Conservation (phyloP, 352 stramenopile species). For the Phytophthora pisi region DNA sequence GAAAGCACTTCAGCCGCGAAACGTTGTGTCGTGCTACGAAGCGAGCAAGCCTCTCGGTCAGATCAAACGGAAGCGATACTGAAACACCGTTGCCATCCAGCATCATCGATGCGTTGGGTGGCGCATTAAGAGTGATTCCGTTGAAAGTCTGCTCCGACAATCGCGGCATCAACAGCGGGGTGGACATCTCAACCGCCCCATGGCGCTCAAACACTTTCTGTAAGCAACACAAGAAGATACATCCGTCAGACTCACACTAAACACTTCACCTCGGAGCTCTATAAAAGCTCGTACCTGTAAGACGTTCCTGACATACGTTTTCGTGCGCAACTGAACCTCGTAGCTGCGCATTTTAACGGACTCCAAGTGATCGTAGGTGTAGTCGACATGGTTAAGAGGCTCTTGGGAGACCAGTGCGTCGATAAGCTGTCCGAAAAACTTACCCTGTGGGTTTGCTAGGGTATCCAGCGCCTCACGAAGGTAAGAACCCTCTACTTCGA, state of each 20-base stretch:
- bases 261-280: not conserved
- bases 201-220: constrained; percentile 88
- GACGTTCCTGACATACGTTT: constrained; percentile 70
- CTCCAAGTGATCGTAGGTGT: constrained; percentile 87
- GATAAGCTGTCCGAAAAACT: constrained; percentile 90
- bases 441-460: constrained; percentile 87
- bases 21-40: constrained; percentile 86
- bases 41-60: constrained; percentile 82
- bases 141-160: constrained; percentile 72
- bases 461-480: constrained; percentile 85
- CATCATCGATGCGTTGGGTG: constrained; percentile 67
- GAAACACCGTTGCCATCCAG: constrained; percentile 80
- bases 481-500: constrained; percentile 86
- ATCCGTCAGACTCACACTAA: constrained; percentile 7
- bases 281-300: constrained; percentile 47
- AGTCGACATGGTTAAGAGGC: constrained; percentile 81
- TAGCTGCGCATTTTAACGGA: constrained; percentile 80
- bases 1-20: constrained; percentile 80
- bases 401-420: constrained; percentile 78
- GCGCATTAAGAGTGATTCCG: constrained; percentile 55
- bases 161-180: constrained; percentile 79
- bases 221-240: constrained; percentile 6
- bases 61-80: constrained; percentile 82
- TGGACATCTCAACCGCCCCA: constrained; percentile 78
- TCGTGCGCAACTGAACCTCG: constrained; percentile 63